Evolutionary conservation across 495 filamentous ascomycete genomes (phyloP).

Genomic region (Hypoxylon trugodes): DNA sequence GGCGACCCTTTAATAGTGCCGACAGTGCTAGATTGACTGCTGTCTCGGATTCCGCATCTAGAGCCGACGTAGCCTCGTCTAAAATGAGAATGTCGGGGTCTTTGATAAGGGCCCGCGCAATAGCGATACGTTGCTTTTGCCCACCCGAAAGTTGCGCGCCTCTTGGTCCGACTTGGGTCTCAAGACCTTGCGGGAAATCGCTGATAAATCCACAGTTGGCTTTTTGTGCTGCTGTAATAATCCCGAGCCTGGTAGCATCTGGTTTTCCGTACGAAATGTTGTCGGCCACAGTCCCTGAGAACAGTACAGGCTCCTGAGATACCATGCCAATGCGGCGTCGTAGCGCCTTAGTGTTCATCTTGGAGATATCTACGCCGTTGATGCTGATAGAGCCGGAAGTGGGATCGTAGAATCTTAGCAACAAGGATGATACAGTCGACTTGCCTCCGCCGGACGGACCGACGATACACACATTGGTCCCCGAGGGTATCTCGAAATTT

Average conservation of each 20-base stretch:
- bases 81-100: constrained; percentile 95
- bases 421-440: constrained; percentile 86
- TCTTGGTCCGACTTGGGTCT: constrained; percentile 90
- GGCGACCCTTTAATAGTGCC: constrained; percentile 77
- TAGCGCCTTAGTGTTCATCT: constrained; percentile 94
- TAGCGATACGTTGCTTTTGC: constrained; percentile 97
- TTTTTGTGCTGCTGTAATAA: constrained; percentile 84
- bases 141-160: constrained; percentile 95
- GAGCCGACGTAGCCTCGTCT: constrained; percentile 91
- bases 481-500: constrained; percentile 88
- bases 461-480: constrained; percentile 94
- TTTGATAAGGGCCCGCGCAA: constrained; percentile 93
- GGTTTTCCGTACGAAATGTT: constrained; percentile 96
- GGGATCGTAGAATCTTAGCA: constrained; percentile 91
- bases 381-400: constrained; percentile 81
- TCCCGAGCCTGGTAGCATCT: constrained; percentile 77
- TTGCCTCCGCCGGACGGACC: constrained; percentile 96
- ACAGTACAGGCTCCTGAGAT: constrained; percentile 92
- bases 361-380: constrained; percentile 81
- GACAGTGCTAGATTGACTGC: constrained; percentile 89
- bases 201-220: constrained; percentile 98
- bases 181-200: constrained; percentile 95
- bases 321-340: constrained; percentile 94
- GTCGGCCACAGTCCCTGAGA: constrained; percentile 94
- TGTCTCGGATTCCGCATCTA: constrained; percentile 98